Percentiles rank a stretch among this genome's conserved stretches.
Evolutionary conservation across 805 yeast genomes (phyloP).

Genomic region (Ogataea philodendri): DNA sequence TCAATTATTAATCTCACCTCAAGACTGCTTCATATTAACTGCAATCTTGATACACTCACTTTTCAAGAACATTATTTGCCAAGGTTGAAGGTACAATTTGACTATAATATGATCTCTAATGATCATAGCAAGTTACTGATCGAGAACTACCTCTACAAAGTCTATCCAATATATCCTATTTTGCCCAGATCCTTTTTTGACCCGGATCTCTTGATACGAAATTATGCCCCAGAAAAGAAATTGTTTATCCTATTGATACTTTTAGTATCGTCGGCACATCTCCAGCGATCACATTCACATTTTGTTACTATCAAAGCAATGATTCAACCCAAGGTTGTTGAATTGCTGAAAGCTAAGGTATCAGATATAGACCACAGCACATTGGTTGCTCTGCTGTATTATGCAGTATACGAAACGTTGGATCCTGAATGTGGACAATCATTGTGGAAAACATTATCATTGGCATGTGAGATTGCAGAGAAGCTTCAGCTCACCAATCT

Average conservation of each 20-base stretch:
- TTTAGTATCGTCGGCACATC: slow-evolving; percentile 22
- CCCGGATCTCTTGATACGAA: slow-evolving; percentile 18
- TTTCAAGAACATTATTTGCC: too few species aligned
- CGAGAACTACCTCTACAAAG: slow-evolving; percentile 18
- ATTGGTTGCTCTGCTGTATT: slow-evolving; percentile 13
- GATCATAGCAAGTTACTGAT: slow-evolving; percentile 19
- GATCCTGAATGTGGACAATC: slow-evolving; percentile 21
- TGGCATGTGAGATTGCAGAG: slow-evolving; percentile 21
- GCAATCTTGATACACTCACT: slow-evolving; percentile 1
- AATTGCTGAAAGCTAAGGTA: slow-evolving; percentile 13
- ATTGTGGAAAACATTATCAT: slow-evolving; percentile 17
- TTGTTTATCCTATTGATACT: slow-evolving; percentile 18
- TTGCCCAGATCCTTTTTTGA: slow-evolving; percentile 20
- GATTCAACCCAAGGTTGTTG: slow-evolving; percentile 19
- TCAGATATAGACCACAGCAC: slow-evolving; percentile 20
- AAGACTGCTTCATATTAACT: too few species aligned
- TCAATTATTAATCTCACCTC: slow-evolving; percentile 16
- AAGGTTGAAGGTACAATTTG: slow-evolving; percentile 12
- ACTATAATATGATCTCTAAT: slow-evolving; percentile 15
- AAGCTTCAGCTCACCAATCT: slow-evolving; percentile 14
- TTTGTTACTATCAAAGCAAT: slow-evolving; percentile 20
- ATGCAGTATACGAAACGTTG: slow-evolving; percentile 17
- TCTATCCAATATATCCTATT: slow-evolving; percentile 21
- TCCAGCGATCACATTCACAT: slow-evolving; percentile 18
- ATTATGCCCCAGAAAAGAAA: slow-evolving; percentile 17